Evolutionary conservation across 2,329 filamentous ascomycete genomes (phyloP).

Genomic region (Calycina marina): DNA sequence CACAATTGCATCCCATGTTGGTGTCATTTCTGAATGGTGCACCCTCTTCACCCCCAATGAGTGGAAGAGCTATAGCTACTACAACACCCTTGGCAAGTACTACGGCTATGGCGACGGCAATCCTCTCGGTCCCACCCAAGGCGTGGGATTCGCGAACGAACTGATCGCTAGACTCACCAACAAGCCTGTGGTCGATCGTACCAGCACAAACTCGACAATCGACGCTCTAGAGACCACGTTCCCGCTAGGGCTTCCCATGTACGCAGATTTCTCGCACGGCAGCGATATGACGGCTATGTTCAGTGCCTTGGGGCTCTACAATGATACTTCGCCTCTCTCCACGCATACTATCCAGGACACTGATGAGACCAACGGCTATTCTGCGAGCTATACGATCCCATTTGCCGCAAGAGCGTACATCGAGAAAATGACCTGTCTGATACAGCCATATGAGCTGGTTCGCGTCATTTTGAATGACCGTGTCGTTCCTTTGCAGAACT

Average conservation of each 20-base stretch:
- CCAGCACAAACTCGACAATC: conserved; percentile 64
- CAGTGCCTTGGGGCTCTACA: conserved; percentile 66
- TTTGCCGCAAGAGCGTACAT: conserved; percentile 73
- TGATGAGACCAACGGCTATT: conserved; percentile 48
- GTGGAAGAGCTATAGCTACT: conserved; percentile 72
- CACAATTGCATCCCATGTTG: conserved; percentile 49
- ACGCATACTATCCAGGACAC: conserved; percentile 35
- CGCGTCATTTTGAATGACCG: conserved; percentile 73
- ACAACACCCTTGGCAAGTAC: conserved; percentile 66
- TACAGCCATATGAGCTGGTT: conserved; percentile 51
- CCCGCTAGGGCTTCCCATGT: conserved; percentile 52
- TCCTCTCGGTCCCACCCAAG: conserved; percentile 67
- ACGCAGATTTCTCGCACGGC: conserved; percentile 86
- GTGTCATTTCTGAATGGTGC: conserved; percentile 57
- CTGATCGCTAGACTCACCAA: conserved; percentile 65
- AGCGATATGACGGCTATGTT: conserved; percentile 71
- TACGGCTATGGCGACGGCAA: conserved; percentile 70
- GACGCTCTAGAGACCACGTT: conserved; percentile 55
- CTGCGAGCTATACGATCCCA: conserved; percentile 65
- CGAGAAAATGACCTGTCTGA: conserved; percentile 65
- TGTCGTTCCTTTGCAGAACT: conserved; percentile 57
- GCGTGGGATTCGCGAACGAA: conserved; percentile 79
- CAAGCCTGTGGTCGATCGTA: conserved; percentile 53
- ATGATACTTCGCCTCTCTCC: conserved; percentile 40
- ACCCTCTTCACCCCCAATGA: conserved; percentile 56